Evolutionary conservation across 2,329 filamentous ascomycete species (phyloP), one percentile per base, ranked within the genome.

Genomic region (Diaporthe aspalathi): DNA sequence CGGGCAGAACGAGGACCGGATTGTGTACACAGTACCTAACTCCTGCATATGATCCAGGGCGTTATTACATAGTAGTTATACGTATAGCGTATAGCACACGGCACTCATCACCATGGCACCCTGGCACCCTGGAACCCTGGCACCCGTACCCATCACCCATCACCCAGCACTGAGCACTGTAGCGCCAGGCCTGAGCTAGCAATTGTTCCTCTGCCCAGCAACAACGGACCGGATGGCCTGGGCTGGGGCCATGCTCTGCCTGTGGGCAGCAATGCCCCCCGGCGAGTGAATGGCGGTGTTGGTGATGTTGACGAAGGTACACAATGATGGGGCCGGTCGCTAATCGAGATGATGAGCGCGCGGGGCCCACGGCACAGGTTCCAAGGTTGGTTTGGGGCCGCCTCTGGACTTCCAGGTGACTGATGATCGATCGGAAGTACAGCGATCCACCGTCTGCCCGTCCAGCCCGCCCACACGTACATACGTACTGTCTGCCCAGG

Each of bases 321-420:
- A 4, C 22, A 45, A 52, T 65, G 47, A 56, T 45, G 52, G 66
- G 22, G 35, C 54, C 54, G 22, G 53, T 68, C 67, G 67, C 67
- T 60, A 60, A 68, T 68, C 53, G 67, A 43, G 47, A 11, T 60
- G 67, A 68, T 60, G 53, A 22, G 53, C 67, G 32, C 53, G 53
- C 32, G 32, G 45, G 60, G 60, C 43, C 60, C 45, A 63, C 57
- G 57, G 57, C n/a, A 65, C 60, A 24, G n/a, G 60, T 63, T 17
- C 35, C 35, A 50, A 65, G 60, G 45, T 50, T 38, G 60, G 43
- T 24, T 49, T 49, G 29, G 60, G 45, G 60, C 11, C 32, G 32
- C 9, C 32, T 35, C 32, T n/a, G 32, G 27, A 16, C 35, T 63
- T 47, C 57, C 57, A 63, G 43, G 40, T 50, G 60, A 38, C 29